Conservation (phyloP, 2,329 filamentous ascomycete genomes). For the Trichoderma oligosporum region DNA sequence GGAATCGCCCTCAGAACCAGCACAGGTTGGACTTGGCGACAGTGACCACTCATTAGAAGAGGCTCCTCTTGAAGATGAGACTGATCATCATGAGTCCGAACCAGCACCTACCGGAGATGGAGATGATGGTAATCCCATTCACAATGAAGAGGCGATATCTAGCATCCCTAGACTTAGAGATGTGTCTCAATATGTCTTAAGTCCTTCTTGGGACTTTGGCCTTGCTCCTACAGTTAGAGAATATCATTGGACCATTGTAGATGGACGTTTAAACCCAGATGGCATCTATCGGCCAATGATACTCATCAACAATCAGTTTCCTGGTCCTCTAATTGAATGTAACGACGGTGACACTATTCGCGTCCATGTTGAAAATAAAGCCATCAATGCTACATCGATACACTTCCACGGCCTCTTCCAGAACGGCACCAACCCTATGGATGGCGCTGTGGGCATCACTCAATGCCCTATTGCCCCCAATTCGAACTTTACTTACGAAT, state of each 20-base stretch:
- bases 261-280: conserved; percentile 58
- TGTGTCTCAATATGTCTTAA: conserved; percentile 53
- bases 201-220: conserved; percentile 52
- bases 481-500: conserved; percentile 62
- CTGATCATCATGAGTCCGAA: conserved; percentile 1
- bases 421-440: conserved; percentile 71
- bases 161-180: conserved; percentile 29
- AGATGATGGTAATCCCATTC: conserved; percentile 11
- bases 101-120: background rate
- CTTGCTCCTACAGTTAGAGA: conserved; percentile 49
- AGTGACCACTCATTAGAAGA: background rate
- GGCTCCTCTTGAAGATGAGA: background rate
- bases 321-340: conserved; percentile 67
- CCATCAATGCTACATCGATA: conserved; percentile 62
- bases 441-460: conserved; percentile 64
- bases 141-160: conserved; percentile 27
- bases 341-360: conserved; percentile 70
- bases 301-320: conserved; percentile 71
- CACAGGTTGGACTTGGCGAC: background rate
- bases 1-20: background rate
- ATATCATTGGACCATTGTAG: conserved; percentile 58
- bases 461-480: conserved; percentile 65
- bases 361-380: conserved; percentile 65
- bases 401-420: conserved; percentile 79
- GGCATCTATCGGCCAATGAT: conserved; percentile 57